These are phyloP conservation scores for Pseudocercospora crystallina DNA, from an alignment of 2,329 filamentous ascomycete genomes.

Conservation along the genomic window DNA sequence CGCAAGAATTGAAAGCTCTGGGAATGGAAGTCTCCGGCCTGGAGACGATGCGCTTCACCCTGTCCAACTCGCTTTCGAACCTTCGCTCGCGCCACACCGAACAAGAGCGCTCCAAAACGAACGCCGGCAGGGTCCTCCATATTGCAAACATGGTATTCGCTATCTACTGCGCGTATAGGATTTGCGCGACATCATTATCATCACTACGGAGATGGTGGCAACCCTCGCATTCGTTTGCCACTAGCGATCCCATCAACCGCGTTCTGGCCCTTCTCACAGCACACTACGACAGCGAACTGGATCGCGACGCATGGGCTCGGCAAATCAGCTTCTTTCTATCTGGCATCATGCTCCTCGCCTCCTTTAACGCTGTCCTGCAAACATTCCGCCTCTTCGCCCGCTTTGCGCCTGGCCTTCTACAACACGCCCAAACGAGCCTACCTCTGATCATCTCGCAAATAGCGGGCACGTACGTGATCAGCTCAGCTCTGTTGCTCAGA, in stretches of 20 bases:
- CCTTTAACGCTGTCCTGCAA: slow-evolving; percentile 79
- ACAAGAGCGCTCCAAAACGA: slow-evolving; percentile 66
- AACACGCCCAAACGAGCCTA: slow-evolving; percentile 73
- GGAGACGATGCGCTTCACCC: slow-evolving; percentile 73
- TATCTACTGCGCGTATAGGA: slow-evolving; percentile 80
- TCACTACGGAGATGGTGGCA: slow-evolving; percentile 59
- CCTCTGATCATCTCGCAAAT: slow-evolving; percentile 79
- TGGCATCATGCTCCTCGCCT: slow-evolving; percentile 77
- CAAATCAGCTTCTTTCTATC: slow-evolving; percentile 82
- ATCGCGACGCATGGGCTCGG: slow-evolving; percentile 79
- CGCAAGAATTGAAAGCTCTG: slow-evolving; percentile 55
- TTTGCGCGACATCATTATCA: slow-evolving; percentile 69
- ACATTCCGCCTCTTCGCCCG: slow-evolving; percentile 79
- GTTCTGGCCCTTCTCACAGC: slow-evolving; percentile 76
- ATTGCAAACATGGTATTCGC: slow-evolving; percentile 69
- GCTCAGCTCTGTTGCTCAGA: slow-evolving; percentile 71
- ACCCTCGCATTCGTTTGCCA: slow-evolving; percentile 57
- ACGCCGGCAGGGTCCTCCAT: slow-evolving; percentile 63
- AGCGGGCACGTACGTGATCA: slow-evolving; percentile 81
- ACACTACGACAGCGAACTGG: slow-evolving; percentile 79
- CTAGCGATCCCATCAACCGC: slow-evolving; percentile 80
- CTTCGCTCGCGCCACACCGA: slow-evolving; percentile 64
- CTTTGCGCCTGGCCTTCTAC: slow-evolving; percentile 69
- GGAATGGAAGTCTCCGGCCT: slow-evolving; percentile 76
- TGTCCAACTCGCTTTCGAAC: slow-evolving; percentile 64